These are phyloP conservation scores for Aspergillus haitiensis DNA, from an alignment of 495 filamentous ascomycete genomes.

Conservation along the genomic window DNA sequence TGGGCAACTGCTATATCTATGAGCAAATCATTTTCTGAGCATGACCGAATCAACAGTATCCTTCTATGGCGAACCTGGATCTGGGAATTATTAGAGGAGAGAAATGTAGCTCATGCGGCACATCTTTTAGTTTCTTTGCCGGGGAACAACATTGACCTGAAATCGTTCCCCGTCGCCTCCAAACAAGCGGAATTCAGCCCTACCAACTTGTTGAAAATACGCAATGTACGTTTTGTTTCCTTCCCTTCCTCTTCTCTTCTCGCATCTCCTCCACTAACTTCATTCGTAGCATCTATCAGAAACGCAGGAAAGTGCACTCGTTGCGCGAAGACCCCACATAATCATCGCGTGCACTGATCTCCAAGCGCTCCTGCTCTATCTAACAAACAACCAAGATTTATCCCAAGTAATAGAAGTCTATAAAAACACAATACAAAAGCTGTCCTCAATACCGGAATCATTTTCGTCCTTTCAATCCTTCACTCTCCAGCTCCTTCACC, in stretches of 20 bases:
- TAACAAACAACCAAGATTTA: constrained; percentile 43
- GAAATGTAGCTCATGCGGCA: constrained; percentile 46
- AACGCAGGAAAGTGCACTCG: constrained; percentile 57
- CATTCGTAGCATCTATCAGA: constrained; percentile 51
- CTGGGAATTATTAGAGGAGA: constrained; percentile 62
- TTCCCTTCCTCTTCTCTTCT: not conserved
- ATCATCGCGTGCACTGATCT: constrained; percentile 59
- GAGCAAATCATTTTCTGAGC: constrained; percentile 43
- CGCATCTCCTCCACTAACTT: constrained; percentile 15
- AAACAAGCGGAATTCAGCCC: constrained; percentile 30
- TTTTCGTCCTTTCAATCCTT: constrained; percentile 36
- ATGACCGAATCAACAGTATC: constrained; percentile 43
- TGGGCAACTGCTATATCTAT: constrained; percentile 64
- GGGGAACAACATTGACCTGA: constrained; percentile 31
- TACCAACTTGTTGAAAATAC: constrained; percentile 54
- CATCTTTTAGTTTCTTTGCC: constrained; percentile 48
- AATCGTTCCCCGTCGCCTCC: constrained; percentile 23
- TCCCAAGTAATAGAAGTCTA: constrained; percentile 51
- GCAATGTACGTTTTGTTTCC: constrained; percentile 38
- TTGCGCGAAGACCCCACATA: constrained; percentile 39
- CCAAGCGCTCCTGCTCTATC: constrained; percentile 63
- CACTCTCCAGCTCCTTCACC: constrained; percentile 58
- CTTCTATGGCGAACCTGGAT: constrained; percentile 70
- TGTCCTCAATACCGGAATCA: constrained; percentile 36
- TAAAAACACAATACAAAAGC: constrained; percentile 41